Evolutionary conservation across 768 basidiomycete genomes (phyloP), one percentile per base, ranked within the genome.

Genomic region (Mycena sanguinolenta): DNA sequence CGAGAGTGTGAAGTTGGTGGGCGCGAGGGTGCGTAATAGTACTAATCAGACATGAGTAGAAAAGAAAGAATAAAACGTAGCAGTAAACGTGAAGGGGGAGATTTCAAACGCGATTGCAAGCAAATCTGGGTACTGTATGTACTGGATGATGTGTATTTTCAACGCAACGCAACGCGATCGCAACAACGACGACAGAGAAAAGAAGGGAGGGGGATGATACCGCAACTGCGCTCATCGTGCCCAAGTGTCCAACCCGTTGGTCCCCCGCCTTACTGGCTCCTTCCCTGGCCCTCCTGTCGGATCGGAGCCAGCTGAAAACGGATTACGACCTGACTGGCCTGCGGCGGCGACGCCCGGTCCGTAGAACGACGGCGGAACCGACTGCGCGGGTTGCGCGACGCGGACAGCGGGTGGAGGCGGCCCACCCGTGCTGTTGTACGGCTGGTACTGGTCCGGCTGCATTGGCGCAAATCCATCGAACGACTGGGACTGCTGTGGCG

Each of bases 371-470:
- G 88, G 81, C 12, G 86, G 83, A 27, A 86, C 86, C 2, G 85
- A 79, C 75, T 91, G 89, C 16, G 85, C 80, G 17, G 88, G 84
- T 21, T 85, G 84, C 16, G 84, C 84, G 25, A 87, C 84, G 81
- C 70, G 49, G 16, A 25, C 63, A 32, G 78, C 78, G 34, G 79
- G 75, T 28, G 85, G 75, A 17, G 39, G 32, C 3, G n/a, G 36
- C 3, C 39, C 39, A 39, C 39, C 13, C 39, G 39, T 17, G 39
- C 39, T 17, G 74, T 92, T 76, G 75, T 93, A 93, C 39, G 86
- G 76, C 71, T 87, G 86, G 79, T 89, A 95, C 73, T 92, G 91
- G 28, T 95, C 94, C 38, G 94, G 92, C 78, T 95, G 95, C 86
- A 96, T 87, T 1, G 95, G 94, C 42, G 90, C 90, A 76, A 90